A percentile compares a stretch with the other conserved stretches of the same genome.
Evolutionary conservation across 1,284 basidiomycete genomes (phyloP).

Genomic region (Marasmius oreades): DNA sequence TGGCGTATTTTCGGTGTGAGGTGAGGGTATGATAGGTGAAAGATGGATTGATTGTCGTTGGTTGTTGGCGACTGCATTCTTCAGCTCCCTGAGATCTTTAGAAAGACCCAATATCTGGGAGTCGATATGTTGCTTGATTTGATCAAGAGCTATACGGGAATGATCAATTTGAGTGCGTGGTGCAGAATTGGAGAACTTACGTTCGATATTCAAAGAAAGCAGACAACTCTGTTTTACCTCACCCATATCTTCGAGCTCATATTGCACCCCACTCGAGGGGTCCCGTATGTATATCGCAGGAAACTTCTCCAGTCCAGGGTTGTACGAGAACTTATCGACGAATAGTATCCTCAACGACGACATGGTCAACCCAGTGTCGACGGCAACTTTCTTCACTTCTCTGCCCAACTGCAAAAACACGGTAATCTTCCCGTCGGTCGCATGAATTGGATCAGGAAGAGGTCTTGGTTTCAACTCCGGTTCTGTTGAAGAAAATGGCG

Average conservation of each 20-base stretch:
- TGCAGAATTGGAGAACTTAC: slow-evolving; percentile 48
- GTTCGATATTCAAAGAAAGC: slow-evolving; percentile 93
- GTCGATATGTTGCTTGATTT: slow-evolving; percentile 98
- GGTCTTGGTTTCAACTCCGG: background rate
- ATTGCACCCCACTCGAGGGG: slow-evolving; percentile 86
- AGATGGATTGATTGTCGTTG: slow-evolving; percentile 42
- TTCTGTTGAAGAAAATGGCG: background rate
- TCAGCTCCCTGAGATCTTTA: slow-evolving; percentile 91
- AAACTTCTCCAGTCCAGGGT: slow-evolving; percentile 90
- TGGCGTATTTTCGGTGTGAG: slow-evolving; percentile 58
- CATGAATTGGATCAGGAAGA: slow-evolving; percentile 12
- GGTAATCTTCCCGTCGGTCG: slow-evolving; percentile 41
- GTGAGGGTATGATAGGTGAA: slow-evolving; percentile 44
- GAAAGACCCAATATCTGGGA: slow-evolving; percentile 82
- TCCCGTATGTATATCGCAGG: slow-evolving; percentile 96
- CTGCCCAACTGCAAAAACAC: slow-evolving; percentile 91
- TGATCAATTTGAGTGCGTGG: slow-evolving; percentile 8
- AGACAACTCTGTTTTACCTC: slow-evolving; percentile 89
- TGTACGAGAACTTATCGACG: slow-evolving; percentile 94
- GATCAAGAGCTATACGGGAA: slow-evolving; percentile 77
- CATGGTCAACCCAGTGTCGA: slow-evolving; percentile 73
- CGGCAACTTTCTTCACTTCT: slow-evolving; percentile 84
- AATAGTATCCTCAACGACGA: slow-evolving; percentile 82
- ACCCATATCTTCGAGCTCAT: slow-evolving; percentile 94
- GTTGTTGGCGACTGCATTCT: slow-evolving; percentile 54